Base-by-base conservation (phyloP, 192 early-diverging fungal genomes). In the Backusella psychrophila region DNA sequence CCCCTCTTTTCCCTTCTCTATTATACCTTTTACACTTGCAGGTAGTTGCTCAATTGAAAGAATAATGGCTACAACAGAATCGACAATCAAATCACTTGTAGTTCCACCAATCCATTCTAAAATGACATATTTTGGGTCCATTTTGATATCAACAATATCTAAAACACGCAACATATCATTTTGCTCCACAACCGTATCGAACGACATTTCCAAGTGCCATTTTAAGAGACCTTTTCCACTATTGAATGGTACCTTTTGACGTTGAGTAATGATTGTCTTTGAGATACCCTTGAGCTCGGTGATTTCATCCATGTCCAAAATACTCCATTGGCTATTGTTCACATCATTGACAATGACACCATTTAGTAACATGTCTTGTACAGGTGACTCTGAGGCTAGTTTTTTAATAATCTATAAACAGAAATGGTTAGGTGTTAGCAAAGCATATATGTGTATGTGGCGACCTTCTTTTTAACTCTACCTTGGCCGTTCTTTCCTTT, bases 31-130 rank as follows among this genome's bases (percentile, higher is more conserved):
- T 21, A 98, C 96, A 69, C 93, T 94, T 0, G 96, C 96, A 15
- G 95, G 95, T 74, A 90, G 92, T 53, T 88, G 89, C 44, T 96
- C 97, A 65, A 95, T 93, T 69, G 94, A 92, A 49, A 95, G 66
- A 21, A 97, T 84, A 36, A 98, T 87, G 0, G 95, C 94, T 15
- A 97, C 76, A 2, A 97, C 91, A 44, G 97, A 94, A 74, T 99
- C 98, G 5, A 96, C 97, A 3, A 98, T 90, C 92, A 98, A 95
- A 82, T 99, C 98, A 75, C 95, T 96, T 77, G 96, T 89, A 29
- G 91, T 80, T 80, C 94, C 91, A 67, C 97, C 92, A 38, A 91
- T 88, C 98, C 98, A 99, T 81, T 97, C 96, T 21, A 99, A 80
- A 52, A 90, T 84, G 1, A 96, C 82, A 75, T 88, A 85, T 73